Evolutionary conservation across 805 yeast species (phyloP), one percentile per base, ranked within the genome.

Genomic region (Cyberlindnera bimundalis): DNA sequence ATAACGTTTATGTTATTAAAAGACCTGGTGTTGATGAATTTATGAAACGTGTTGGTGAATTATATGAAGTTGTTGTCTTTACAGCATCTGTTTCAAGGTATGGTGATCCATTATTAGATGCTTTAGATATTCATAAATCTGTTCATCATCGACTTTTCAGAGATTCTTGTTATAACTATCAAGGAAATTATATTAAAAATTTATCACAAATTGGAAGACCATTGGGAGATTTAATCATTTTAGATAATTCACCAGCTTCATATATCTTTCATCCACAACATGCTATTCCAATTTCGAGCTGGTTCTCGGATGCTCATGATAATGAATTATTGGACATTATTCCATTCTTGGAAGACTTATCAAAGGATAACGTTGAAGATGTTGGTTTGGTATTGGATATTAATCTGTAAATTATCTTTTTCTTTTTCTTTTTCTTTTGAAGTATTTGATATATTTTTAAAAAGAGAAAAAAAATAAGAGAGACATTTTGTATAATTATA

Each of bases 251-350:
- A 3, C 98, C 99, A 1, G 96, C 98, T 3, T 87, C 96, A n/a
- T 93, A 93, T 64, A 81, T 91, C 42, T 86, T 93, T 71, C 98
- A 93, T 60, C 99, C 99, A 16, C 95, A 88, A 62, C 96, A 93
- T 67, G 95, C 98, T 8, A 84, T 93, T 21, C 99, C 99, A 18
- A 86, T 93, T 21, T 86, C 96, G 51, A 82, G 93, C 61, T 93
- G 99, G 99, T 93, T 93, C 71, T 86, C 96, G 51, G 99, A 93
- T 65, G 80, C 93, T 21, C 99, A 93, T 62, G 99, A 93, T 63
- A 90, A 90, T 61, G 99, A 93, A 70, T 72, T 93, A 55, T 64
- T 86, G 47, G 99, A 93, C 64, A 78, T 93, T 64, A 67, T 93
- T 40, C 99, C 98, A 12, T 79, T 93, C 45, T 71, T 93, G 52